phyloP scores from a whole-genome alignment of 495 filamentous ascomycete genomes.

The Neurospora tetrasperma region DNA sequence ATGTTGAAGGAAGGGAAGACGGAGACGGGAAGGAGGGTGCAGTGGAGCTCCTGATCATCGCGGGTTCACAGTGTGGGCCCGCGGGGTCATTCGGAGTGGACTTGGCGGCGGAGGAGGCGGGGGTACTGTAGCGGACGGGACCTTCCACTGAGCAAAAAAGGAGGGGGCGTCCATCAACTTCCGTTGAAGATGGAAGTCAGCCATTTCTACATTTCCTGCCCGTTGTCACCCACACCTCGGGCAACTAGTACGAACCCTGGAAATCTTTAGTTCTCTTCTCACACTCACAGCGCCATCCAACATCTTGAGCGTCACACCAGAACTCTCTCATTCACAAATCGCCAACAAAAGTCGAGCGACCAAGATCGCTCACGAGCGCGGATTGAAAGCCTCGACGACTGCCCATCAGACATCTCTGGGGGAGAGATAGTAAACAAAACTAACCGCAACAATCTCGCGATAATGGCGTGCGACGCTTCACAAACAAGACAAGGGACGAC shows the following conservation, averaged over 20 bases:
- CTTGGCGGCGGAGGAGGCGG: not conserved
- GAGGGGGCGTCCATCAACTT: not conserved
- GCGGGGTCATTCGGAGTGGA: not conserved
- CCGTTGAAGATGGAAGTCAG: not conserved
- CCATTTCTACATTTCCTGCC: not conserved
- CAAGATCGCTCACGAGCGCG: not conserved
- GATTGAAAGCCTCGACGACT: not conserved
- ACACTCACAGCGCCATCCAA: not conserved
- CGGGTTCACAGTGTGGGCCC: not conserved
- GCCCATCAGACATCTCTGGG: not conserved
- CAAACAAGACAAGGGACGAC: not conserved
- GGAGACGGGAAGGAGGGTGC: not conserved
- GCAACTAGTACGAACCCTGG: not conserved
- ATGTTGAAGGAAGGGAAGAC: not conserved
- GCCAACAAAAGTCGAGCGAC: not conserved
- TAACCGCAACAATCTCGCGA: not conserved
- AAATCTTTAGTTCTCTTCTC: not conserved
- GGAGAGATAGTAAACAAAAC: not conserved
- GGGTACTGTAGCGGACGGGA: not conserved
- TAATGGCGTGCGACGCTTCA: not conserved
- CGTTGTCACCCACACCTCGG: not conserved
- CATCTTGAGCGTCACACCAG: not conserved
- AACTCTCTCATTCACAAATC: not conserved
- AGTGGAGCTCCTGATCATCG: not conserved
- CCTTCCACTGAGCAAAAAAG: not conserved